Evolutionary conservation across 352 stramenopile genomes (phyloP).

Genomic region (Detonula confervacea): DNA sequence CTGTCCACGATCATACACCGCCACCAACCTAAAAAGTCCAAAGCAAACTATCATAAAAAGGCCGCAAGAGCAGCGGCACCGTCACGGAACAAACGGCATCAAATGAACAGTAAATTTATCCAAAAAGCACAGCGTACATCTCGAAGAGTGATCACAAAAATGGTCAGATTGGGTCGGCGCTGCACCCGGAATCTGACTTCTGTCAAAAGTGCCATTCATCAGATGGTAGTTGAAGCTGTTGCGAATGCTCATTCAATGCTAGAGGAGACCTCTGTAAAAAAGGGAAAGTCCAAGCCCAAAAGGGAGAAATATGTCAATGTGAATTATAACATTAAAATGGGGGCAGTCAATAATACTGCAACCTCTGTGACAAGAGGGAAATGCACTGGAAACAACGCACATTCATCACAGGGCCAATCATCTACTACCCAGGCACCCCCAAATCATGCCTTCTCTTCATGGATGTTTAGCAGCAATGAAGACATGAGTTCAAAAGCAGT

Average conservation of each 20-base stretch:
- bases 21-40: not conserved
- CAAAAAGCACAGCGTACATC: not conserved
- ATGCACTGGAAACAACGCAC: not conserved
- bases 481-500: conserved; percentile 6
- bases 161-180: not conserved
- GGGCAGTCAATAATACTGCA: not conserved
- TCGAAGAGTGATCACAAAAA: conserved; percentile 13
- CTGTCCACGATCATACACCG: not conserved
- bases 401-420: too few relatives aligned
- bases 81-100: conserved; percentile 15
- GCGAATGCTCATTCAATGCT: conserved; percentile 23
- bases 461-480: not conserved
- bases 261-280: not conserved
- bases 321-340: not conserved
- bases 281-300: not conserved
- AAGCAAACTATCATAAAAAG: not conserved
- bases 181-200: conserved; percentile 1
- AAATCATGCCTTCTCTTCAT: not conserved
- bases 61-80: not conserved
- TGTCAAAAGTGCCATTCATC: conserved; percentile 6
- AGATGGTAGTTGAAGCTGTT: not conserved
- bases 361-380: not conserved
- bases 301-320: not conserved
- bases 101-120: conserved; percentile 13
- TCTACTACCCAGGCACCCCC: too few relatives aligned